These are phyloP conservation scores for Elsinoe perseae DNA, from an alignment of 2,329 filamentous ascomycete genomes.

Conservation along the genomic window DNA sequence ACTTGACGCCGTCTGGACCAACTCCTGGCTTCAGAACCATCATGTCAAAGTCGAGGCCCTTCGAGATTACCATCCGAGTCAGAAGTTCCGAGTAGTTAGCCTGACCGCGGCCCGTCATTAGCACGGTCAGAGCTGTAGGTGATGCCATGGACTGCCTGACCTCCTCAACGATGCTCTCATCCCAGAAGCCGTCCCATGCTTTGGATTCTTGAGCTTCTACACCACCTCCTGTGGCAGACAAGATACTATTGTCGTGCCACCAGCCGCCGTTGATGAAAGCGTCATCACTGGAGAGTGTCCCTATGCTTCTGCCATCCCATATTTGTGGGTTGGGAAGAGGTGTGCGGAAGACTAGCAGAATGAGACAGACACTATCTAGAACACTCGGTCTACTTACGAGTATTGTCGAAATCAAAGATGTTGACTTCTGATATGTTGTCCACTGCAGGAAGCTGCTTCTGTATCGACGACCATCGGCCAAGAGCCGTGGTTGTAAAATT, in stretches of 20 bases:
- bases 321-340: slow-evolving; percentile 82
- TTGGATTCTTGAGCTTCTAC: slow-evolving; percentile 70
- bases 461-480: slow-evolving; percentile 74
- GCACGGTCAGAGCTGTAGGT: slow-evolving; percentile 73
- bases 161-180: slow-evolving; percentile 74
- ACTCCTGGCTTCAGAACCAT: slow-evolving; percentile 77
- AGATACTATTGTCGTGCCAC: slow-evolving; percentile 90
- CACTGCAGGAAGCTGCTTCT: slow-evolving; percentile 61
- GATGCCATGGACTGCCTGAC: slow-evolving; percentile 75
- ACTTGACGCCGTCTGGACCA: slow-evolving; percentile 70
- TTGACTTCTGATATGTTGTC: slow-evolving; percentile 71
- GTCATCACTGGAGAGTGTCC: slow-evolving; percentile 66
- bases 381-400: slow-evolving; percentile 48
- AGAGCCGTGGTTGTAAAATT: slow-evolving; percentile 60
- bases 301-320: slow-evolving; percentile 74
- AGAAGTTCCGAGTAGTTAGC: slow-evolving; percentile 68
- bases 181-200: slow-evolving; percentile 94
- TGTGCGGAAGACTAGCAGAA: slow-evolving; percentile 68
- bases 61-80: slow-evolving; percentile 70
- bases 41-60: slow-evolving; percentile 78
- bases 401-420: slow-evolving; percentile 98
- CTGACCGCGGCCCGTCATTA: slow-evolving; percentile 82
- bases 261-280: slow-evolving; percentile 78
- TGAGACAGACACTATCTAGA: background rate
- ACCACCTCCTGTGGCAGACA: slow-evolving; percentile 78